Evolutionary conservation across 225 moss, liverwort and hornwort genomes (phyloP), one percentile per base, ranked within the genome.

Genomic region (Physcomitrium patens): DNA sequence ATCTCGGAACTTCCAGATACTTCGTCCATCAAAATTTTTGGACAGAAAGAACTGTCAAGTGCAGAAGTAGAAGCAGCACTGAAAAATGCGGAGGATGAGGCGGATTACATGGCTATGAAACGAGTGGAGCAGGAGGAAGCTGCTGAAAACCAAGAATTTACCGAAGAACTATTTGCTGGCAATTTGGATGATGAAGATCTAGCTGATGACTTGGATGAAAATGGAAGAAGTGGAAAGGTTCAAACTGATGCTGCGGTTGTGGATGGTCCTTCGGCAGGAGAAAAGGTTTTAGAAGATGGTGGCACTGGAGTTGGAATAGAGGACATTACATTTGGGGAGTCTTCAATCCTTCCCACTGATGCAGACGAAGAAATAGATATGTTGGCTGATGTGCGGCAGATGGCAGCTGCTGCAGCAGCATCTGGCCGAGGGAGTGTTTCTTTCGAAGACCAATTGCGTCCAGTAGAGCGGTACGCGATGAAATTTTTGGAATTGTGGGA

Each of bases 21-120:
- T 1, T 19, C 77, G 75, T 70, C 76, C 16, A 79, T 62, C 60
- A 83, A 72, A 81, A 70, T 55, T 67, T 76, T 86, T 20, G 84
- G 87, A 9, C 41, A 63, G 52, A 90, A 91, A 59, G 91, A 89
- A 66, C 78, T 93, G n/a, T 97, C 97, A 60, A 94, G 69, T 70
- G 94, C 97, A 11, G 97, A 97, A 26, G 97, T 97, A 43, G 97
- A 97, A 72, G 97, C 94, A 17, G 97, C 97, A 18, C 79, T 97
- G 76, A 94, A 78, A 77, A 94, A 91, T 70, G 97, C 94, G 9
- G 97, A 97, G 63, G 97, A 97, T 68, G 97, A 97, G 87, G 97
- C 97, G 50, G 97, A 97, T 85, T 97, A 93, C 77, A 97, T 97
- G 97, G 97, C 97, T 43, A 97, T 97, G 97, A 97, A 97, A 54